Percentiles rank a stretch among this genome's conserved stretches.
Conservation (phyloP, 345 rosid species). For the Barbarea vulgaris region DNA sequence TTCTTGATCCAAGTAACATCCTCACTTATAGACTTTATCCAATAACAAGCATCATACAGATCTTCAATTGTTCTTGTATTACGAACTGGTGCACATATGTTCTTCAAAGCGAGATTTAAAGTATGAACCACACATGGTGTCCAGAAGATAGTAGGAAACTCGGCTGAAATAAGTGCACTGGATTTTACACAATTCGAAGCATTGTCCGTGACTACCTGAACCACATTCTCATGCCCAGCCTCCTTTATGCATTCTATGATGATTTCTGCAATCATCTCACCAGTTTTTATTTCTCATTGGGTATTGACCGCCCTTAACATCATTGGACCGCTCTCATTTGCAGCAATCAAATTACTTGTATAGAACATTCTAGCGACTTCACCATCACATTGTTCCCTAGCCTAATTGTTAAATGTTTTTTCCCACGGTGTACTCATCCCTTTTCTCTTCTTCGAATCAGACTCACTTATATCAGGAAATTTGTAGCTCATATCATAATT, state of each 20-base stretch:
- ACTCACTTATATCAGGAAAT: background rate
- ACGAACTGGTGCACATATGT: background rate
- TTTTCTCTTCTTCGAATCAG: background rate
- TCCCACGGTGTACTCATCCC: background rate
- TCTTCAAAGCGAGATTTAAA: background rate
- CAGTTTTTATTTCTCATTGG: background rate
- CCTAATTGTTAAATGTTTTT: background rate
- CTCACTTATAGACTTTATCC: background rate
- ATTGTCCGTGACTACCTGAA: background rate
- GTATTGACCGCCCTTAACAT: slow-evolving; percentile 7
- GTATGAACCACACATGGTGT: slow-evolving; percentile 13
- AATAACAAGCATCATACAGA: background rate
- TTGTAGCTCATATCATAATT: slow-evolving; percentile 10
- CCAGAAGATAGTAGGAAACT: slow-evolving; percentile 1
- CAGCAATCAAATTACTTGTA: background rate
- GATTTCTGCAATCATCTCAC: background rate
- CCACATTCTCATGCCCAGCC: background rate
- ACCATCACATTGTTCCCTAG: slow-evolving; percentile 15
- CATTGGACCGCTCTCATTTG: slow-evolving; percentile 10
- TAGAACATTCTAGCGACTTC: slow-evolving; percentile 4
- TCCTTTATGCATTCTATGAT: background rate
- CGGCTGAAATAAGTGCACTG: background rate
- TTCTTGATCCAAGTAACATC: slow-evolving; percentile 11
- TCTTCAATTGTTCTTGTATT: background rate
- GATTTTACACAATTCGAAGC: background rate